A percentile compares a stretch with the other conserved stretches of the same genome.
Evolutionary conservation across 495 filamentous ascomycete genomes (phyloP).

Genomic region (Penicillium crystallinum): DNA sequence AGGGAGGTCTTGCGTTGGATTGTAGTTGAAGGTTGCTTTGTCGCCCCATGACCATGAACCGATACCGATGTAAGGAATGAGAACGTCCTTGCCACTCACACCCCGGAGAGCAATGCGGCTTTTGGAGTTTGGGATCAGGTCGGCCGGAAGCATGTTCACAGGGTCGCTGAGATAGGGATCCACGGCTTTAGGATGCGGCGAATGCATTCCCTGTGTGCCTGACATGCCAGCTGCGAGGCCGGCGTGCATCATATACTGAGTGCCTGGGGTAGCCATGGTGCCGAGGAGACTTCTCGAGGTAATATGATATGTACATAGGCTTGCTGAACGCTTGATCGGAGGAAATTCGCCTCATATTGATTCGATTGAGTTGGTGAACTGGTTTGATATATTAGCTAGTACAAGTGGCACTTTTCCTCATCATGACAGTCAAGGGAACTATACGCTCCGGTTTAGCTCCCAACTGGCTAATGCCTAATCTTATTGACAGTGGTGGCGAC

Average conservation of each 20-base stretch:
- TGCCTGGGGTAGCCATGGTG: slow-evolving; percentile 18
- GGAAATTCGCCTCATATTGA: too few relatives aligned
- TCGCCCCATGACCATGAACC: slow-evolving; percentile 42
- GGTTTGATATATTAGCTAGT: not conserved
- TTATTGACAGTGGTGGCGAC: not conserved
- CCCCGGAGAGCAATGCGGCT: slow-evolving; percentile 16
- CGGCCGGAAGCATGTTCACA: slow-evolving; percentile 16
- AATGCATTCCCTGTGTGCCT: slow-evolving; percentile 28
- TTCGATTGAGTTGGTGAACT: too few relatives aligned
- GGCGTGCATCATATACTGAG: slow-evolving; percentile 30
- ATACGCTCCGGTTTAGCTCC: not conserved
- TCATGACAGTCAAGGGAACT: not conserved
- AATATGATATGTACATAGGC: not conserved
- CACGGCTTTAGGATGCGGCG: slow-evolving; percentile 20
- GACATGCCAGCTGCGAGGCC: slow-evolving; percentile 35
- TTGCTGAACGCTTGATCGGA: too few relatives aligned
- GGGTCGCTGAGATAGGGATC: slow-evolving; percentile 19
- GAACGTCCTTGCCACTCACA: slow-evolving; percentile 16
- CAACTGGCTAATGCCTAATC: not conserved
- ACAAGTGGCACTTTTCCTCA: not conserved
- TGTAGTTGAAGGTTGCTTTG: slow-evolving; percentile 35
- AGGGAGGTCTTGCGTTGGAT: slow-evolving; percentile 23
- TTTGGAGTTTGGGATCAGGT: slow-evolving; percentile 12
- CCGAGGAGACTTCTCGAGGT: not conserved
- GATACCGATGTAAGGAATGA: slow-evolving; percentile 30